Conservation (phyloP, 179 eudicot genomes). For the Beta corolliflora region DNA sequence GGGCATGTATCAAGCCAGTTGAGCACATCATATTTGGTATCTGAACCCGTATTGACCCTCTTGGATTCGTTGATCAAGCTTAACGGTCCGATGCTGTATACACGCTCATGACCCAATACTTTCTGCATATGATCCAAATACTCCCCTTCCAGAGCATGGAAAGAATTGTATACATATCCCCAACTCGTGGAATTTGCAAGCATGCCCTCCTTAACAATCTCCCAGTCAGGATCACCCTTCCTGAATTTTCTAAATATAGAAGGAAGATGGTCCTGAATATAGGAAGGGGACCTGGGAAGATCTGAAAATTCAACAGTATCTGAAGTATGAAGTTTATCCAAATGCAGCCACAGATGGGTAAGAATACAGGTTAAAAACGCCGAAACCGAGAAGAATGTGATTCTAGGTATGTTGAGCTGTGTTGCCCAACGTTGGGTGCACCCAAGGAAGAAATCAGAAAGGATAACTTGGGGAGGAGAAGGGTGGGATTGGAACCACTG, state of each 20-base stretch:
- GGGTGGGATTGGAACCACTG: slow-evolving; percentile 48
- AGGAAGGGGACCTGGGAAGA: slow-evolving; percentile 44
- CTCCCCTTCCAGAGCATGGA: slow-evolving; percentile 40
- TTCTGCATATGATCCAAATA: slow-evolving; percentile 37
- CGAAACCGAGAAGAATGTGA: slow-evolving; percentile 45
- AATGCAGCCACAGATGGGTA: slow-evolving; percentile 21
- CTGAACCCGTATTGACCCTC: slow-evolving; percentile 22
- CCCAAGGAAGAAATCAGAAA: slow-evolving; percentile 75
- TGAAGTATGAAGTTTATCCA: slow-evolving; percentile 2
- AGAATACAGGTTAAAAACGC: slow-evolving; percentile 26
- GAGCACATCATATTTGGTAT: slow-evolving; percentile 20
- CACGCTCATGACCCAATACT: slow-evolving; percentile 31
- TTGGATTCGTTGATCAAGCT: background rate
- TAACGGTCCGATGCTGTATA: slow-evolving; percentile 54
- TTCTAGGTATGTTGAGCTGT: slow-evolving; percentile 45
- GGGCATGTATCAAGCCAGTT: slow-evolving; percentile 58
- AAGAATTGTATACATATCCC: slow-evolving; percentile 50
- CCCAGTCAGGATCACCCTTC: slow-evolving; percentile 35
- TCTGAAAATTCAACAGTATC: slow-evolving; percentile 16
- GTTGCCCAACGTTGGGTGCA: slow-evolving; percentile 48
- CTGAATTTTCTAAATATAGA: slow-evolving; percentile 29
- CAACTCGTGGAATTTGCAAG: slow-evolving; percentile 43
- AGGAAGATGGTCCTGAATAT: slow-evolving; percentile 41
- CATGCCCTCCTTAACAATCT: slow-evolving; percentile 38
- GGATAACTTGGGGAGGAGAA: slow-evolving; percentile 51